Evolutionary conservation across 2,329 filamentous ascomycete genomes (phyloP).

Genomic region (Shiraia bambusicola): DNA sequence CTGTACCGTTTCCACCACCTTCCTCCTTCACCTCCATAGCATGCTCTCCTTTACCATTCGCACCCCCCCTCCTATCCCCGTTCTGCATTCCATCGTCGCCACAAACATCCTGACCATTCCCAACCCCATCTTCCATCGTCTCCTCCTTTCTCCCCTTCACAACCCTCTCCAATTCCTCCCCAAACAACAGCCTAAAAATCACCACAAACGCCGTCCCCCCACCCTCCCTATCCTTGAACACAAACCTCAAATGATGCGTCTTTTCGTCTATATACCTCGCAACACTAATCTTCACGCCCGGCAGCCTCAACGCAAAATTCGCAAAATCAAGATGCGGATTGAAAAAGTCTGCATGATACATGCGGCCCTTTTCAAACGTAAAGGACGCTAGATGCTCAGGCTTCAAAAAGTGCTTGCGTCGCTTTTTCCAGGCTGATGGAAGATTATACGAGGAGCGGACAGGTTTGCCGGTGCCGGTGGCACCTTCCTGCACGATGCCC

Average conservation of each 20-base stretch:
- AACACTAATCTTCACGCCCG: constrained; percentile 49
- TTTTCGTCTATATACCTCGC: constrained; percentile 52
- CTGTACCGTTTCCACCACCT: constrained; percentile 10
- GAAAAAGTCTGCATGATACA: constrained; percentile 52
- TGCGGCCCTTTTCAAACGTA: constrained; percentile 47
- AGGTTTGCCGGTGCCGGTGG: constrained; percentile 39
- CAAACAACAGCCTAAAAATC: constrained; percentile 50
- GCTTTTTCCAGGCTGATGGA: constrained; percentile 45
- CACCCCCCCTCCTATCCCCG: neutral
- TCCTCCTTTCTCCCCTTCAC: constrained; percentile 18
- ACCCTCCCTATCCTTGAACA: constrained; percentile 47
- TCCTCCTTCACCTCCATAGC: constrained; percentile 7
- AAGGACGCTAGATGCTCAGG: constrained; percentile 39
- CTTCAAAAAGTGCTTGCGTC: constrained; percentile 49
- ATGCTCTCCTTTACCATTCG: neutral
- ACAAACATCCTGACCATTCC: neutral
- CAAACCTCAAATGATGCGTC: constrained; percentile 50
- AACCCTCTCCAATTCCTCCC: constrained; percentile 43
- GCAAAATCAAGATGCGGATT: constrained; percentile 53
- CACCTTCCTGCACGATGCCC: constrained; percentile 45
- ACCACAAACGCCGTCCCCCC: constrained; percentile 49
- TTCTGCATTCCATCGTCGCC: too few species aligned
- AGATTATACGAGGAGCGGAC: constrained; percentile 36
- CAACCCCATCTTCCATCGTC: neutral
- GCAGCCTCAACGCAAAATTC: constrained; percentile 48